Percentiles rank a stretch among this genome's conserved stretches.
Evolutionary conservation across 2,329 filamentous ascomycete genomes (phyloP).

Genomic region (Furcasterigmium sp.): DNA sequence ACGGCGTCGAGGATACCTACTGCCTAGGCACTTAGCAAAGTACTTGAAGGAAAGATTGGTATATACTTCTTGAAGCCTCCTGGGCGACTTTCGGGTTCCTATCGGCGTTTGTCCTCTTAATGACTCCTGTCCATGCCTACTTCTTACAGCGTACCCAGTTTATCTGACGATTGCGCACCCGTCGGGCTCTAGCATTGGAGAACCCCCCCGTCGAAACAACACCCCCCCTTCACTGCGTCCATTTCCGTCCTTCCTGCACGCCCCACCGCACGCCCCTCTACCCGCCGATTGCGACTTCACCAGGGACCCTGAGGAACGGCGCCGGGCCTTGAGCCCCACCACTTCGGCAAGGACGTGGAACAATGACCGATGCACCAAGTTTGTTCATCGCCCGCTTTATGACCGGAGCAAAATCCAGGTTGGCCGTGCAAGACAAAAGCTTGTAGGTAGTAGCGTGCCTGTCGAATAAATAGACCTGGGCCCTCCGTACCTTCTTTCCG

Average conservation of each 20-base stretch:
- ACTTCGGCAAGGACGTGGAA: neutral
- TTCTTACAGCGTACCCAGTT: too few relatives aligned
- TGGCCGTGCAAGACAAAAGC: neutral
- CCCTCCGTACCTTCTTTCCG: neutral
- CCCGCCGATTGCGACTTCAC: neutral
- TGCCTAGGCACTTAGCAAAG: too few relatives aligned
- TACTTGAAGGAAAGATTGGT: too few relatives aligned
- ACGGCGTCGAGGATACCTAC: too few relatives aligned
- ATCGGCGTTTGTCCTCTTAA: too few relatives aligned
- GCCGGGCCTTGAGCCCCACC: neutral
- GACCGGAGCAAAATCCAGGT: neutral
- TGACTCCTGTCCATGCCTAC: too few relatives aligned
- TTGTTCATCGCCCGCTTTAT: neutral
- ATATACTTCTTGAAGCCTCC: too few relatives aligned
- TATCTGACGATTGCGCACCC: too few relatives aligned
- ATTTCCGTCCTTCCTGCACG: neutral
- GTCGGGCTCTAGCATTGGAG: too few relatives aligned
- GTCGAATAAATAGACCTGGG: slow-evolving; percentile 2
- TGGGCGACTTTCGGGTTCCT: too few relatives aligned
- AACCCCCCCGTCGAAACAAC: neutral
- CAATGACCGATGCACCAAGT: slow-evolving; percentile 1
- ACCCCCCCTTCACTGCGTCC: neutral
- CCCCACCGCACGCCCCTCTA: neutral
- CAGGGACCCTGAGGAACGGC: neutral
- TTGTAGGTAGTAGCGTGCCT: neutral